A percentile compares a stretch with the other conserved stretches of the same genome.
phyloP scores from a whole-genome alignment of 306 rosid species.

The Glycine latifolia region DNA sequence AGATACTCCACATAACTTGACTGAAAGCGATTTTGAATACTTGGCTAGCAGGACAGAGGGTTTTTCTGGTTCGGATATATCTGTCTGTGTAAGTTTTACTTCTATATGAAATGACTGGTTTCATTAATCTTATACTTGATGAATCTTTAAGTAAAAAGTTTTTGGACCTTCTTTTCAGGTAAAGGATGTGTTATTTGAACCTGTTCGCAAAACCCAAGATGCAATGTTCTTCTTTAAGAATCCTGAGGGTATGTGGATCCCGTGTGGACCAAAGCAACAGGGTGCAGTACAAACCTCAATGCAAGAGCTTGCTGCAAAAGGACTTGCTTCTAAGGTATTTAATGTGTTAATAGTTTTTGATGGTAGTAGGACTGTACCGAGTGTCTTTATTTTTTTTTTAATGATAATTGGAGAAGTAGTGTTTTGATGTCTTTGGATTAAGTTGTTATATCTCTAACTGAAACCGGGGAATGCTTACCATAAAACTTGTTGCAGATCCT shows the following conservation, averaged over 20 bases:
- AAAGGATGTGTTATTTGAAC: constrained; percentile 96
- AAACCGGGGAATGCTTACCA: constrained; percentile 31
- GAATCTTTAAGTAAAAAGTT: constrained; percentile 15
- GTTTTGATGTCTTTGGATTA: constrained; percentile 8
- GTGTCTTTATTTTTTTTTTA: not conserved
- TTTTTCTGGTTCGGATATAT: constrained; percentile 94
- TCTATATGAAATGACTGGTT: constrained; percentile 34
- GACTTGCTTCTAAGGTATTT: constrained; percentile 86
- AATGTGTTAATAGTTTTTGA: constrained; percentile 4
- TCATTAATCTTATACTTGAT: constrained; percentile 1
- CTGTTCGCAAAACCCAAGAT: constrained; percentile 99
- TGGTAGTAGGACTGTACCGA: not conserved
- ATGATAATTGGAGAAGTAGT: constrained; percentile 5
- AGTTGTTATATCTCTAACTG: constrained; percentile 8
- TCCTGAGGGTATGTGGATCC: constrained; percentile 80
- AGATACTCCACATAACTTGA: constrained; percentile 94
- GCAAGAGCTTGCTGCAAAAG: constrained; percentile 85
- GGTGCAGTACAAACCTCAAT: constrained; percentile 80
- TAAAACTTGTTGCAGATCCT: constrained; percentile 75
- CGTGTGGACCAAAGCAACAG: constrained; percentile 92
- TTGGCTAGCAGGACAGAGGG: constrained; percentile 91
- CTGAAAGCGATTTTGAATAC: constrained; percentile 85
- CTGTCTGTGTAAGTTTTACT: constrained; percentile 86
- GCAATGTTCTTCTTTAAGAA: constrained; percentile 88
- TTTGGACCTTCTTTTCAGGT: constrained; percentile 62